Conservation (phyloP, 306 rosid genomes). For the Vachellia pachyceras region DNA sequence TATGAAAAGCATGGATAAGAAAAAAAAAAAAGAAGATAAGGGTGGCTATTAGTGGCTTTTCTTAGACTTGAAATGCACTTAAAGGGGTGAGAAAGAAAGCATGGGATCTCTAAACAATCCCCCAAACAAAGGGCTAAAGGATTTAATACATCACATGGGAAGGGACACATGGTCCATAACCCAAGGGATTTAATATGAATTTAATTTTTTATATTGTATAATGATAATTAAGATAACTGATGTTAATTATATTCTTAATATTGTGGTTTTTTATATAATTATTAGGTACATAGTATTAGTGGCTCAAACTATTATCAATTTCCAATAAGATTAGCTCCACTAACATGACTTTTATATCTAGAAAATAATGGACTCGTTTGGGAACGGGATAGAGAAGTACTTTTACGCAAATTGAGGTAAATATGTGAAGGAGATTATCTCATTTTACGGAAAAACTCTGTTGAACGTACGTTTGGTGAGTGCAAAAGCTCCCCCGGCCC, state of each 20-base stretch:
- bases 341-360: neutral
- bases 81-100: constrained; percentile 35
- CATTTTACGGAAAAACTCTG: too few relatives aligned
- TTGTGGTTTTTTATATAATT: too few relatives aligned
- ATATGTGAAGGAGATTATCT: too few relatives aligned
- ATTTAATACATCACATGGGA: constrained; percentile 58
- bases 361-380: too few relatives aligned
- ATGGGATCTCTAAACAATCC: constrained; percentile 57
- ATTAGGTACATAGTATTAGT: too few relatives aligned
- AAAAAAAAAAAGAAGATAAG: constrained; percentile 9
- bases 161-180: constrained; percentile 49
- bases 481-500: too few relatives aligned
- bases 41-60: constrained; percentile 35
- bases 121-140: constrained; percentile 50
- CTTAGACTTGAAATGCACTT: constrained; percentile 57
- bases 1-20: constrained; percentile 32
- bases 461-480: too few relatives aligned
- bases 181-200: constrained; percentile 29
- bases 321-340: neutral
- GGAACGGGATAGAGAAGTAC: too few relatives aligned
- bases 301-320: too few relatives aligned
- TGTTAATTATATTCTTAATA: too few relatives aligned
- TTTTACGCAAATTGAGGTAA: too few relatives aligned
- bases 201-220: neutral
- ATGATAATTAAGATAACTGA: neutral